Conservation (phyloP, 371 early-diverging fungal genomes). For the Lichtheimia corymbifera region DNA sequence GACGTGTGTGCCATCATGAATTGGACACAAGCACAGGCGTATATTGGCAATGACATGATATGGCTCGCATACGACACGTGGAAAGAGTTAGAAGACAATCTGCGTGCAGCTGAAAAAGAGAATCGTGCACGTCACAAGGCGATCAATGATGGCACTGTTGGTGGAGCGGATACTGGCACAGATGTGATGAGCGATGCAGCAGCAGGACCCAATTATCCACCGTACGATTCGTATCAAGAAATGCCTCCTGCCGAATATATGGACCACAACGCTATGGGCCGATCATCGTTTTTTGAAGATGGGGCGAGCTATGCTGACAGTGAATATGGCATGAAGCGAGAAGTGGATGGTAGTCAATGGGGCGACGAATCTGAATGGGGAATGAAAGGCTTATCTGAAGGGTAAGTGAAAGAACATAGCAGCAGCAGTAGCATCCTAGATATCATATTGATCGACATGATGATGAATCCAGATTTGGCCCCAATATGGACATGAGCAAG, state of each 20-base stretch:
- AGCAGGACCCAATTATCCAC: slow-evolving; percentile 11
- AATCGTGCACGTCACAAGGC: slow-evolving; percentile 57
- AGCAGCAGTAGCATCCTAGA: too few relatives aligned
- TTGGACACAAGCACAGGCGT: slow-evolving; percentile 40
- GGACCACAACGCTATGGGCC: slow-evolving; percentile 20
- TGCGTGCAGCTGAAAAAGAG: slow-evolving; percentile 75
- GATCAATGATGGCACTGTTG: slow-evolving; percentile 4
- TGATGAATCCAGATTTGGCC: slow-evolving; percentile 43
- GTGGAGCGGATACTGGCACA: slow-evolving; percentile 3
- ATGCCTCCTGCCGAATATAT: slow-evolving; percentile 29
- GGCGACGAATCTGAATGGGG: slow-evolving; percentile 60
- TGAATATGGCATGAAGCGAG: slow-evolving; percentile 49
- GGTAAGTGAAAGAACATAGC: slow-evolving; percentile 28
- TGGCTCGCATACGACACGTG: slow-evolving; percentile 74
- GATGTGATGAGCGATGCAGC: slow-evolving; percentile 11
- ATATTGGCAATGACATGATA: slow-evolving; percentile 63
- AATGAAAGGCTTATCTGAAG: slow-evolving; percentile 49
- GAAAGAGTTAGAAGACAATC: slow-evolving; percentile 78
- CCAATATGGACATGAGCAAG: slow-evolving; percentile 54
- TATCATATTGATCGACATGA: background rate
- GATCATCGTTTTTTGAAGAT: slow-evolving; percentile 42
- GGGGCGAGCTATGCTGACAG: slow-evolving; percentile 48
- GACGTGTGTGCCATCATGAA: slow-evolving; percentile 48
- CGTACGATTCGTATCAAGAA: slow-evolving; percentile 30
- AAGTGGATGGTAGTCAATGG: slow-evolving; percentile 54